Base-by-base conservation (phyloP, 495 filamentous ascomycete species). In the Podospora anserina region DNA sequence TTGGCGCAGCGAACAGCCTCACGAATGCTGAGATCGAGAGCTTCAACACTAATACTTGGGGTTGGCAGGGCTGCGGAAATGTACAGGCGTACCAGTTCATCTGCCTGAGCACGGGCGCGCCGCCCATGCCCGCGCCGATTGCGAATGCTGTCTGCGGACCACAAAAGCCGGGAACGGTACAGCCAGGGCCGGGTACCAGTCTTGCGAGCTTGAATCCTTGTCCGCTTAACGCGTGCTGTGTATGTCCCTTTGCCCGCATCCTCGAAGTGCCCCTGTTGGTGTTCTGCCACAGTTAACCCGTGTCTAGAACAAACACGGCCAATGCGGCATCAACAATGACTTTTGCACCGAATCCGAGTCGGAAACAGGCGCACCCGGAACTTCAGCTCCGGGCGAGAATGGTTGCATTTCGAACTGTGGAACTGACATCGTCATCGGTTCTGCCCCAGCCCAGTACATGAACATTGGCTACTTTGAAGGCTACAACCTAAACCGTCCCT, bases 11-110 rank as follows among this genome's bases (percentile, higher is more conserved):
- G 3, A 69, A 78, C 66, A 66, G 70, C 26, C 32, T 86, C 7
- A 81, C 79, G 23, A 64, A 69, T 13, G 73, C 69, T 3, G 69
- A 82, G 1, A 67, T 85, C 18, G 74, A 79, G 49, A 49, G 32
- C 1, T 82, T 69, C 55, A 85, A 85, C 71, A 76, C 74, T 16
- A 62, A 78, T 1, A 83, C 82, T n/a, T 87, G 83, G 83, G 83
- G 73, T 28, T 87, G 83, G 82, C 74, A 65, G 19, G 81, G 78
- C 39, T 87, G 84, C 71, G 67, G 68, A 4, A 26, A 64, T 23
- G 66, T 85, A 5, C 65, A 71, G 32, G 57, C 63, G 1, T 73
- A 69, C 4, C 62, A 72, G 13, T 69, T 69, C n/a, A 83, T 87
- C 44, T 86, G 85, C 67, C 30, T 87, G 1, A 84, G 82, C 68